Conservation (phyloP, 495 filamentous ascomycete genomes). For the Neurospora sp. region DNA sequence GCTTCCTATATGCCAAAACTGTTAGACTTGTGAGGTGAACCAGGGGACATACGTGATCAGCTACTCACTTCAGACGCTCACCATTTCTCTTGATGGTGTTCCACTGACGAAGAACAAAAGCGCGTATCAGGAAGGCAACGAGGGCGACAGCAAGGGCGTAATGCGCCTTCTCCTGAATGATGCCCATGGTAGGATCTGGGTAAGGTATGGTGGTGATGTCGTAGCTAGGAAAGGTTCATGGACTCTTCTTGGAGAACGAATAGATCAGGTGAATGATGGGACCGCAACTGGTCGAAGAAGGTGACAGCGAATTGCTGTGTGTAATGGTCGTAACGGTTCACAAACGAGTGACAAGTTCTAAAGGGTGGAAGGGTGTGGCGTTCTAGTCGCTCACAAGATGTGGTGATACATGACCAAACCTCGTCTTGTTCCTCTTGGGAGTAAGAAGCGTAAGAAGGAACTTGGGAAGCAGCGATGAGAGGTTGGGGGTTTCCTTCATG, state of each 20-base stretch:
- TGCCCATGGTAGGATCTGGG: constrained; percentile 4
- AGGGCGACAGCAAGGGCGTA: constrained; percentile 8
- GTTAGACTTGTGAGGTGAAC: background rate
- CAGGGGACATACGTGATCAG: background rate
- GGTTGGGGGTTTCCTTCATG: background rate
- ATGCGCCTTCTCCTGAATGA: constrained; percentile 8
- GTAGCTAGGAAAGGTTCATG: background rate
- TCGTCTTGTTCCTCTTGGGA: background rate
- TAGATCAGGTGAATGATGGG: background rate
- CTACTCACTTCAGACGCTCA: constrained; percentile 13
- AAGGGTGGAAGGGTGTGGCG: background rate
- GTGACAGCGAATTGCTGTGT: background rate
- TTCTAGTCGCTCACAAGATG: background rate
- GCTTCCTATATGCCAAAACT: constrained; percentile 19
- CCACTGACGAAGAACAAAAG: constrained; percentile 2
- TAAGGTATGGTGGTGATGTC: background rate
- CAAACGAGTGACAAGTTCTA: background rate
- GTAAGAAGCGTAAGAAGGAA: background rate
- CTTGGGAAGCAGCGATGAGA: background rate
- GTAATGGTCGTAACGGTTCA: background rate
- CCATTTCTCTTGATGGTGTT: constrained; percentile 17
- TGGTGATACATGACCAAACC: background rate
- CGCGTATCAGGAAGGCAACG: constrained; percentile 12
- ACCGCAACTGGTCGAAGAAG: background rate
- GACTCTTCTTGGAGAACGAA: background rate